These are phyloP conservation scores for Trametes versicolor DNA, from an alignment of 1,284 basidiomycete species.

Conservation along the genomic window DNA sequence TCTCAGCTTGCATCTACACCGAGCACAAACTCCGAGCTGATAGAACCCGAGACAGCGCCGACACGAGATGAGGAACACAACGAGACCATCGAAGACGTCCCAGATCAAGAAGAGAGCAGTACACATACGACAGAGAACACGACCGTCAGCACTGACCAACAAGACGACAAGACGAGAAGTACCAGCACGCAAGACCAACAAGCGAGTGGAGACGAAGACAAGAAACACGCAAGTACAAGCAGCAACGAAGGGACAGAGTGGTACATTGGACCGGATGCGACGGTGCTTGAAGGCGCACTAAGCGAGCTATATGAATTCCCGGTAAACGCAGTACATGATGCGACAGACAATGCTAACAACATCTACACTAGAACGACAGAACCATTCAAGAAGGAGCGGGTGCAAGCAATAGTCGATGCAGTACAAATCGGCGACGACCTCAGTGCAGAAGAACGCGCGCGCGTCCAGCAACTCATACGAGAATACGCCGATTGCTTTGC, in stretches of 20 bases:
- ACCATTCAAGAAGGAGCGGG: slow-evolving; percentile 37
- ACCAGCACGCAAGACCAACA: neutral
- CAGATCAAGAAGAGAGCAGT: too few species aligned
- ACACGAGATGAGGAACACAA: too few species aligned
- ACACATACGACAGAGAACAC: too few species aligned
- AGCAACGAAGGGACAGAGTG: neutral
- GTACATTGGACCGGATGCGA: neutral
- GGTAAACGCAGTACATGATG: neutral
- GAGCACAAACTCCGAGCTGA: neutral
- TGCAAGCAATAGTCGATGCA: slow-evolving; percentile 36
- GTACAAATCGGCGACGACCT: slow-evolving; percentile 35
- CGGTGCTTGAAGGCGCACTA: neutral
- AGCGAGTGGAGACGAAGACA: too few species aligned
- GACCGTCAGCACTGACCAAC: too few species aligned
- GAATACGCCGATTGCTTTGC: slow-evolving; percentile 34
- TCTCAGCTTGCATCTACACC: neutral
- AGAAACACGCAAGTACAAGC: neutral
- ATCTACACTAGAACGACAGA: slow-evolving; percentile 32
- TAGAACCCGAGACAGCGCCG: neutral
- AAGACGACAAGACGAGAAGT: too few species aligned
- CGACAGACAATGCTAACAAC: neutral
- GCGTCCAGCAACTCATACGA: slow-evolving; percentile 14
- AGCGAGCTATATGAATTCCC: slow-evolving; percentile 25
- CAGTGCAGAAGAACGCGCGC: slow-evolving; percentile 10
- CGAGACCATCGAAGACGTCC: too few species aligned